Conservation (phyloP, 805 yeast genomes). For the Groenewaldozyma tartarivorans region DNA sequence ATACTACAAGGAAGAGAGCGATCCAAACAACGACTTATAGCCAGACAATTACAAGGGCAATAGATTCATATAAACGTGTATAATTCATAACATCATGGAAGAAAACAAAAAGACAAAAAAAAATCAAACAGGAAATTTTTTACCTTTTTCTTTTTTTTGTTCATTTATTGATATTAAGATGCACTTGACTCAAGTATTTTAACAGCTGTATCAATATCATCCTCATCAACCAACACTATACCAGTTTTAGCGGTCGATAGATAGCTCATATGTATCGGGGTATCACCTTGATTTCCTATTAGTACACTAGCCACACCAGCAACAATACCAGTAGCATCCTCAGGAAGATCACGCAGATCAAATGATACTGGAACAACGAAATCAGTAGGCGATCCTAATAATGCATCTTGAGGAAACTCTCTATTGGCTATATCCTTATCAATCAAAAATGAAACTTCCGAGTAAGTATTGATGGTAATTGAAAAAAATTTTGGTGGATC, state of each 20-base stretch:
- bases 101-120: too few relatives aligned
- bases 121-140: not conserved
- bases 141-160: slow-evolving; percentile 1
- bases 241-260: slow-evolving; percentile 53
- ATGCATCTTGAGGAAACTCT: slow-evolving; percentile 38
- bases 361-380: slow-evolving; percentile 46
- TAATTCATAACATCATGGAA: not conserved
- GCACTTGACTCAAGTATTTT: slow-evolving; percentile 9
- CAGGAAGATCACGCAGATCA: slow-evolving; percentile 44
- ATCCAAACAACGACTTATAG: not conserved
- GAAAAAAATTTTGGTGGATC: slow-evolving; percentile 23
- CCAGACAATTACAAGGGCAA: not conserved
- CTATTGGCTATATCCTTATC: slow-evolving; percentile 13
- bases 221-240: slow-evolving; percentile 49
- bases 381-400: slow-evolving; percentile 52
- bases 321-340: slow-evolving; percentile 56
- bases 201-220: slow-evolving; percentile 31
- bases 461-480: slow-evolving; percentile 21
- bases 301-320: slow-evolving; percentile 52
- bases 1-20: slow-evolving; percentile 7
- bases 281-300: slow-evolving; percentile 24
- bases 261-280: slow-evolving; percentile 41
- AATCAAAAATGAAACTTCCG: slow-evolving; percentile 24
- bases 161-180: not conserved
- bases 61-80: not conserved